Percentiles rank a stretch among this genome's conserved stretches.
Evolutionary conservation across 2,329 filamentous ascomycete species (phyloP).

Genomic region (Ophiosphaerella narmari): DNA sequence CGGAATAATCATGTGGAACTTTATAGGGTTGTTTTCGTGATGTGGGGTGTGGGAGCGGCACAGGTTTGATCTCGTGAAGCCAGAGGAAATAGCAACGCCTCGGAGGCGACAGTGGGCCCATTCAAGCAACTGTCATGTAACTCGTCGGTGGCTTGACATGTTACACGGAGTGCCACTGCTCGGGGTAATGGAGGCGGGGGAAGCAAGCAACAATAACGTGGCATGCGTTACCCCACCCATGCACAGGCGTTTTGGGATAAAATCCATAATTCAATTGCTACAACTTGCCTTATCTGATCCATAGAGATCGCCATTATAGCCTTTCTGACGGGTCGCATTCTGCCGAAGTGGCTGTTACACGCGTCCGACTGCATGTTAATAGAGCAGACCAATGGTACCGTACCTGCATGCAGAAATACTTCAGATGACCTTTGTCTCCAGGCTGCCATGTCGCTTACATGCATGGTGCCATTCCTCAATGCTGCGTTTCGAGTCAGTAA

Average conservation of each 20-base stretch:
- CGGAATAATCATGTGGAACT: background rate
- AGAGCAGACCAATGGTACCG: slow-evolving; percentile 3
- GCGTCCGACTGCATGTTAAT: background rate
- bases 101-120: background rate
- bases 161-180: background rate
- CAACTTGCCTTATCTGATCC: slow-evolving; percentile 7
- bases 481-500: slow-evolving; percentile 37
- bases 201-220: background rate
- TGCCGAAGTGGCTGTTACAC: slow-evolving; percentile 9
- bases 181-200: background rate
- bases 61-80: no score
- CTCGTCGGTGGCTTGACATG: slow-evolving; percentile 2
- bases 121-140: background rate
- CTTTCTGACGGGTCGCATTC: slow-evolving; percentile 4
- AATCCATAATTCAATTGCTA: slow-evolving; percentile 3
- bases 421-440: slow-evolving; percentile 21
- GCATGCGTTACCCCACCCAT: background rate
- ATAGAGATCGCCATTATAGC: slow-evolving; percentile 1
- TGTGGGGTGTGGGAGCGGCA: background rate
- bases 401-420: slow-evolving; percentile 3
- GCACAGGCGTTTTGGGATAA: background rate
- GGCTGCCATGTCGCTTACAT: slow-evolving; percentile 1
- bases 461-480: slow-evolving; percentile 26
- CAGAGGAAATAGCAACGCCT: no score
- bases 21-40: background rate